A percentile compares a stretch with the other conserved stretches of the same genome.
phyloP scores from a whole-genome alignment of 1,284 basidiomycete species.

The Ceratobasidium theobromae region DNA sequence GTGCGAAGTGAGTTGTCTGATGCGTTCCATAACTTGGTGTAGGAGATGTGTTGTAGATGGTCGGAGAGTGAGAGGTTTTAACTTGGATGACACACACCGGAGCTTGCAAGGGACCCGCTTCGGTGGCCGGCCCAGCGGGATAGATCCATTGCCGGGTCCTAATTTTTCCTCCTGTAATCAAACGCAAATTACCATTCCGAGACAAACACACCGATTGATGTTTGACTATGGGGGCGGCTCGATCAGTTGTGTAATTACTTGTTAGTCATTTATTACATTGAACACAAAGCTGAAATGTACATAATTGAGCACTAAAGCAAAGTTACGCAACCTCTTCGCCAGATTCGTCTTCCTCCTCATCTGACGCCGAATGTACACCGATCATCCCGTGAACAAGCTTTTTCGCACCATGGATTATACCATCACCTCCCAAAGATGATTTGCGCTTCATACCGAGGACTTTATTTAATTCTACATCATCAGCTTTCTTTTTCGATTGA shows the following conservation, averaged over 20 bases:
- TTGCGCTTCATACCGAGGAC: slow-evolving; percentile 24
- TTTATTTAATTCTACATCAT: neutral
- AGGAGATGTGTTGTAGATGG: neutral
- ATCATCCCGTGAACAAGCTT: slow-evolving; percentile 20
- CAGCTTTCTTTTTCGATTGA: neutral
- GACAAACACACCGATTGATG: too few species aligned
- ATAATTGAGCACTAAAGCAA: neutral
- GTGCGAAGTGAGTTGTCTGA: slow-evolving; percentile 66
- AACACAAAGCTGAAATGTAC: too few species aligned
- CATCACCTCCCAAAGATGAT: slow-evolving; percentile 8
- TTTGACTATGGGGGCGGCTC: too few species aligned
- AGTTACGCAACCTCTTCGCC: slow-evolving; percentile 14
- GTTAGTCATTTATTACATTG: too few species aligned
- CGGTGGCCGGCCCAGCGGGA: slow-evolving; percentile 6
- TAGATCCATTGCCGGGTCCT: slow-evolving; percentile 5
- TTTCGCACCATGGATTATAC: slow-evolving; percentile 15
- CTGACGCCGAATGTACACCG: slow-evolving; percentile 27
- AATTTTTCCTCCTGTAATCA: neutral
- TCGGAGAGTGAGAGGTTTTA: slow-evolving; percentile 1
- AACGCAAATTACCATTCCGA: neutral
- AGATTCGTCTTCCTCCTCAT: slow-evolving; percentile 22
- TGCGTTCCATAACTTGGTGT: slow-evolving; percentile 47
- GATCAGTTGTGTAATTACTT: too few species aligned
- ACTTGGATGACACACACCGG: slow-evolving; percentile 1
- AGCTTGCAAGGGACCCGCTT: slow-evolving; percentile 15